These are phyloP conservation scores for Phytophthora boehmeriae DNA, from an alignment of 352 stramenopile species.

Conservation along the genomic window DNA sequence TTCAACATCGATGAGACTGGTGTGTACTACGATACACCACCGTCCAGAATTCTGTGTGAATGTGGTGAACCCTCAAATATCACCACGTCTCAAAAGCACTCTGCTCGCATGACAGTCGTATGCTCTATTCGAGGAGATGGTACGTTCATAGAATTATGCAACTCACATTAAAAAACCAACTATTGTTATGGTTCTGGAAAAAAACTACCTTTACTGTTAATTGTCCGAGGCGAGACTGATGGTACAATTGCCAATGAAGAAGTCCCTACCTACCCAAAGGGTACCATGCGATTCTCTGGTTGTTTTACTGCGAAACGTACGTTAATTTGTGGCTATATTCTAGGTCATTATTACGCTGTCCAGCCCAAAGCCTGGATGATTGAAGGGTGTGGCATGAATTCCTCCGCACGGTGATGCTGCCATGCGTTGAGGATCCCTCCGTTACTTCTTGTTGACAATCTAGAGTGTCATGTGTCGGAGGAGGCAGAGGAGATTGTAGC, in stretches of 20 bases:
- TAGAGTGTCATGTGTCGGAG: not conserved
- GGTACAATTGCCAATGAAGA: not conserved
- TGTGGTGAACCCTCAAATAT: not conserved
- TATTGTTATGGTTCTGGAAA: not conserved
- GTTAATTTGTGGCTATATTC: not conserved
- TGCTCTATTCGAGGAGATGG: constrained; percentile 1
- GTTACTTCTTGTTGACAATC: not conserved
- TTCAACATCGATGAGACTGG: not conserved
- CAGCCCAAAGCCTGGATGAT: constrained; percentile 2
- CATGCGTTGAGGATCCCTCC: not conserved
- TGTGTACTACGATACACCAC: not conserved
- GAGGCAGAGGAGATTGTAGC: not conserved
- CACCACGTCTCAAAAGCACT: not conserved
- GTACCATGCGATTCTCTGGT: not conserved
- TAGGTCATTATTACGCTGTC: constrained; percentile 1
- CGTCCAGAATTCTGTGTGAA: not conserved
- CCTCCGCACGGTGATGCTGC: not conserved
- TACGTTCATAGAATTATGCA: not conserved
- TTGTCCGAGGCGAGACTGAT: not conserved
- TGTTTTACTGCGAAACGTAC: not conserved
- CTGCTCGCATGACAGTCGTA: constrained; percentile 1
- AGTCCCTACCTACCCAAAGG: not conserved
- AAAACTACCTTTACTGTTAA: not conserved
- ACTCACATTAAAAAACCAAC: not conserved
- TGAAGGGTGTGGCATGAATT: not conserved